Evolutionary conservation across 495 filamentous ascomycete species (phyloP).

Genomic region (Penicillium arizonense): DNA sequence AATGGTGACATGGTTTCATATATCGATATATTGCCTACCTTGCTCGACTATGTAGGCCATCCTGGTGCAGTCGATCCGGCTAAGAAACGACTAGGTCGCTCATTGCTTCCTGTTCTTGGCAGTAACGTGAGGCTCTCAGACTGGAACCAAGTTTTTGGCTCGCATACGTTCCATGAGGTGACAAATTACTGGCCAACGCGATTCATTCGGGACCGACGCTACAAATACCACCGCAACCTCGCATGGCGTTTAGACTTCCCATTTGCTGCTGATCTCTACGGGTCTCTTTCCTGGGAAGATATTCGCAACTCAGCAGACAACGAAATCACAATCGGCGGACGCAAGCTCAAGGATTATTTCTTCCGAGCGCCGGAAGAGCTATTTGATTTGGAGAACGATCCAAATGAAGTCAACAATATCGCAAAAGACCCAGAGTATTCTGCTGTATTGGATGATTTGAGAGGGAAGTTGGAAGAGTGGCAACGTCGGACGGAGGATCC

Average conservation of each 20-base stretch:
- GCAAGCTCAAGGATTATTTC: conserved; percentile 37
- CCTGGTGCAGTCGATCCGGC: conserved; percentile 1
- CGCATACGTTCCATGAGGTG: conserved; percentile 51
- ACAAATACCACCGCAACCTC: conserved; percentile 50
- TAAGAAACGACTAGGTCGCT: conserved; percentile 20
- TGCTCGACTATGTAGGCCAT: conserved; percentile 37
- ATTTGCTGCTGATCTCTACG: conserved; percentile 45
- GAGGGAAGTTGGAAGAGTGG: conserved; percentile 32
- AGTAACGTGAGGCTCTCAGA: conserved; percentile 15
- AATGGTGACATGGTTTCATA: conserved; percentile 46
- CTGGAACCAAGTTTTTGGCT: conserved; percentile 38
- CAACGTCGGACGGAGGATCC: conserved; percentile 37
- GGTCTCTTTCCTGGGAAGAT: conserved; percentile 40
- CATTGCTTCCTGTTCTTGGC: conserved; percentile 36
- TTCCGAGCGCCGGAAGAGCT: conserved; percentile 41
- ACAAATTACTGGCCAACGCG: conserved; percentile 49
- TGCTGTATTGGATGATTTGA: conserved; percentile 24
- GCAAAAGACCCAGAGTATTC: conserved; percentile 22
- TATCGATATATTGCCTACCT: conserved; percentile 43
- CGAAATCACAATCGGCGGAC: conserved; percentile 33
- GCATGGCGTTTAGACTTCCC: conserved; percentile 48
- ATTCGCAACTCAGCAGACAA: conserved; percentile 32
- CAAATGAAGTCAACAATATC: conserved; percentile 37
- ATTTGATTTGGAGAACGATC: conserved; percentile 40
- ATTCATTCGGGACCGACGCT: conserved; percentile 35